Percentiles rank a stretch among this genome's conserved stretches.
phyloP scores from a whole-genome alignment of 2,329 filamentous ascomycete species.

The Penicillium occitanis region DNA sequence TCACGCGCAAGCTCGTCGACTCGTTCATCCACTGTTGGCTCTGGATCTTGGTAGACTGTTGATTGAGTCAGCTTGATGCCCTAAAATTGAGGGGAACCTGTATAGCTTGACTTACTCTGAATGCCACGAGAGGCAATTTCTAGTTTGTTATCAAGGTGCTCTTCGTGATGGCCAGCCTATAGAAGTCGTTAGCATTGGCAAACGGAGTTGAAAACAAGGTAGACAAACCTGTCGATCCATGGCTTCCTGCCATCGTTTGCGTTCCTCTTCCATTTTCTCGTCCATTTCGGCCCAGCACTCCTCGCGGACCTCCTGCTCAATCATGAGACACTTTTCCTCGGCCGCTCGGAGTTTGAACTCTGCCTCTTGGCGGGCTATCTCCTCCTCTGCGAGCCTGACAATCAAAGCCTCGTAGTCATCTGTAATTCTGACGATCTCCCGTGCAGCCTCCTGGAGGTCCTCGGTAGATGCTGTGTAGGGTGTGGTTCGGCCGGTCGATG shows the following conservation, averaged over 20 bases:
- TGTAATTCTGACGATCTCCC: conserved; percentile 76
- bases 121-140: conserved; percentile 65
- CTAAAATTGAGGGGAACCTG: background rate
- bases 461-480: conserved; percentile 46
- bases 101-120: conserved; percentile 41
- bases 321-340: conserved; percentile 63
- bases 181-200: conserved; percentile 20
- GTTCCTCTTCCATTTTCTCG: conserved; percentile 68
- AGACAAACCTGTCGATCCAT: conserved; percentile 67
- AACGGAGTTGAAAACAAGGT: background rate
- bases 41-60: conserved; percentile 50
- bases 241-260: conserved; percentile 75
- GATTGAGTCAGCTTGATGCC: background rate
- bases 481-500: conserved; percentile 46
- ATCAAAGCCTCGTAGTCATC: conserved; percentile 76
- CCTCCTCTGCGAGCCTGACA: conserved; percentile 67
- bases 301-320: conserved; percentile 83
- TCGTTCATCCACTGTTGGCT: conserved; percentile 55
- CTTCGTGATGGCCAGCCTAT: conserved; percentile 68
- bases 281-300: conserved; percentile 90
- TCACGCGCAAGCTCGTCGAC: conserved; percentile 68
- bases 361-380: conserved; percentile 66
- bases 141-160: conserved; percentile 84
- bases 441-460: conserved; percentile 77
- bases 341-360: conserved; percentile 71